Conservation (phyloP, 2,329 filamentous ascomycete genomes). For the Magnaporthales sp. region DNA sequence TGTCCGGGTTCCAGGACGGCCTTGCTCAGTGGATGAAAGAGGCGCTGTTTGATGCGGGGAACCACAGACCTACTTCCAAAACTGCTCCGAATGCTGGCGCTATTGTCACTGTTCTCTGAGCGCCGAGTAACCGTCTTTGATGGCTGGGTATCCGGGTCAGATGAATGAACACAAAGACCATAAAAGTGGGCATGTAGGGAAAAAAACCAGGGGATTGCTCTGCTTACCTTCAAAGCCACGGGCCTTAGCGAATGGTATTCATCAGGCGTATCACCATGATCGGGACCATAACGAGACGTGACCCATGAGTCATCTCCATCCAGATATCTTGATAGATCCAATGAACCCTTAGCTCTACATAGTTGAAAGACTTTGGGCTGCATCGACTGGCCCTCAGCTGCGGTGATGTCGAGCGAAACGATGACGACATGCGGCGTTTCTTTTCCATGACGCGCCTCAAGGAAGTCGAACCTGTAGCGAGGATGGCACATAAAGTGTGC, state of each 20-base stretch:
- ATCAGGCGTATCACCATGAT: slow-evolving; percentile 18
- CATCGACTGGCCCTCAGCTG: slow-evolving; percentile 10
- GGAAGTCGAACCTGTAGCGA: slow-evolving; percentile 33
- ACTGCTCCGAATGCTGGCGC: not conserved
- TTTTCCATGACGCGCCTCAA: slow-evolving; percentile 22
- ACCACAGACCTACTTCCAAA: slow-evolving; percentile 21
- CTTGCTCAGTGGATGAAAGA: slow-evolving; percentile 51
- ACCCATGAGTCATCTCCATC: slow-evolving; percentile 38
- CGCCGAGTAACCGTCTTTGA: not conserved
- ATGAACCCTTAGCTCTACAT: slow-evolving; percentile 29
- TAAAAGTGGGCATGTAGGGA: not conserved
- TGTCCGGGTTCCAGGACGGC: slow-evolving; percentile 39
- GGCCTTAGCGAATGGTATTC: not conserved
- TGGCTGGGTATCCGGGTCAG: not conserved
- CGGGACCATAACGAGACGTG: slow-evolving; percentile 29
- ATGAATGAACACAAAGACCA: not conserved
- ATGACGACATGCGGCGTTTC: slow-evolving; percentile 27
- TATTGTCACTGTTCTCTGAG: not conserved
- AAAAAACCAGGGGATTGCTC: not conserved
- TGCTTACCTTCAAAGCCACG: not conserved
- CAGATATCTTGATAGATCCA: slow-evolving; percentile 34
- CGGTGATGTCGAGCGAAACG: slow-evolving; percentile 21
- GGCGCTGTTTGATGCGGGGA: slow-evolving; percentile 39
- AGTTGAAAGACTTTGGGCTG: slow-evolving; percentile 31
- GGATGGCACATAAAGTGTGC: slow-evolving; percentile 39